phyloP scores from a whole-genome alignment of 306 rosid genomes.

The Prunus mongolica region DNA sequence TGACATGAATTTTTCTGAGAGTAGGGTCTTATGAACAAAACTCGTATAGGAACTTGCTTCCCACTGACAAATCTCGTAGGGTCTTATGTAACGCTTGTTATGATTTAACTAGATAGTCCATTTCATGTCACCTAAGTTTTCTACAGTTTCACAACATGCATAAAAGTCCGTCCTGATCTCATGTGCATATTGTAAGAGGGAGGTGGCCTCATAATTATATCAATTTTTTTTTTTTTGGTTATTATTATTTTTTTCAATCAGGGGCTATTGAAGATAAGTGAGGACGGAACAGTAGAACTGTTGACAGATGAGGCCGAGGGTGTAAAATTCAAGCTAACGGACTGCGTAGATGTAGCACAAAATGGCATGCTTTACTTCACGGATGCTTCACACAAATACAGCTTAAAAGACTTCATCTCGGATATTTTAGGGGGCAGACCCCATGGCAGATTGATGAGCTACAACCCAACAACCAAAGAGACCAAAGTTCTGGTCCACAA shows the following conservation, averaged over 20 bases:
- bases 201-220: too few relatives aligned
- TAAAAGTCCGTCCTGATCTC: too few relatives aligned
- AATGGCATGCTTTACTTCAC: conserved; percentile 70
- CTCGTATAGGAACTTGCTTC: conserved; percentile 82
- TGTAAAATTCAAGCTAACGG: conserved; percentile 49
- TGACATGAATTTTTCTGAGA: too few relatives aligned
- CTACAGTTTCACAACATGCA: too few relatives aligned
- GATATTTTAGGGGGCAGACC: conserved; percentile 59
- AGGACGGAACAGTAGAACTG: conserved; percentile 39
- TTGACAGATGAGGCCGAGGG: conserved; percentile 53
- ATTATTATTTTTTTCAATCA: background rate
- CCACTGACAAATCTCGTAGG: conserved; percentile 22
- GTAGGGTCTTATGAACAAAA: too few relatives aligned
- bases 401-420: conserved; percentile 1
- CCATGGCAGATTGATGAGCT: conserved; percentile 63
- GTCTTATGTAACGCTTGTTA: too few relatives aligned
- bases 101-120: too few relatives aligned
- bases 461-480: conserved; percentile 42
- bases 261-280: conserved; percentile 61
- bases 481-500: conserved; percentile 44
- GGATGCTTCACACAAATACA: conserved; percentile 63
- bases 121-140: too few relatives aligned
- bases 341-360: conserved; percentile 55
- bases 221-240: too few relatives aligned
- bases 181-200: too few relatives aligned